A percentile compares a stretch with the other conserved stretches of the same genome.
These are phyloP conservation scores for Xylariales sp. DNA, from an alignment of 2,329 filamentous ascomycete species.

Conservation along the genomic window DNA sequence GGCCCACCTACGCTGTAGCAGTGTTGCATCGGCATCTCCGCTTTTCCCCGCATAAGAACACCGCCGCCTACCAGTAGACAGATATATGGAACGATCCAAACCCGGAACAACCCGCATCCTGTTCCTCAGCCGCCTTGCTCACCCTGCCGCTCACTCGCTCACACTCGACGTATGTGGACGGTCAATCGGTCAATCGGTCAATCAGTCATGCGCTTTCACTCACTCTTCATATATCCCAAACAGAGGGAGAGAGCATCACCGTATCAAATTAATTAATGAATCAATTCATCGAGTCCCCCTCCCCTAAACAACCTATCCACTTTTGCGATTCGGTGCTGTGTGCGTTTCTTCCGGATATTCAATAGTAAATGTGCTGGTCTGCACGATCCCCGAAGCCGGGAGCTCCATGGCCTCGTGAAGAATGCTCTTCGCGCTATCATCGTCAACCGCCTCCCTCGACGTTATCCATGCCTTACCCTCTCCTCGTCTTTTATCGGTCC, in stretches of 20 bases:
- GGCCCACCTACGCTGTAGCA: background rate
- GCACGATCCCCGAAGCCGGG: slow-evolving; percentile 18
- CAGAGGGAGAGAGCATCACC: too few relatives aligned
- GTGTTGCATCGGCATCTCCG: slow-evolving; percentile 5
- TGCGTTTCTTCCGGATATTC: slow-evolving; percentile 29
- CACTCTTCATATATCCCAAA: too few relatives aligned
- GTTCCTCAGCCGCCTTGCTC: too few relatives aligned
- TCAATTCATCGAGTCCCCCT: too few relatives aligned
- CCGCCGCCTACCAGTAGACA: background rate
- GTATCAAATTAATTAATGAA: background rate
- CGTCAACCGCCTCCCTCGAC: slow-evolving; percentile 6
- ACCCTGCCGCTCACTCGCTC: too few relatives aligned
- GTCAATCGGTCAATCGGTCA: too few relatives aligned
- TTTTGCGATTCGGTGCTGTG: background rate
- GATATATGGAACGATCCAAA: background rate
- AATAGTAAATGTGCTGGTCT: slow-evolving; percentile 30
- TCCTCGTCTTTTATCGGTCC: slow-evolving; percentile 16
- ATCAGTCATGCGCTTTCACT: too few relatives aligned
- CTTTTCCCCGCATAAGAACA: slow-evolving; percentile 21
- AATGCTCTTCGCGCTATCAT: slow-evolving; percentile 31
- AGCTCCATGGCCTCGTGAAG: slow-evolving; percentile 1
- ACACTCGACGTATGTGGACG: too few relatives aligned
- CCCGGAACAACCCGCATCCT: background rate
- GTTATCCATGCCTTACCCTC: slow-evolving; percentile 29
- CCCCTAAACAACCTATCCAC: background rate